Evolutionary conservation across 768 basidiomycete genomes (phyloP).

Genomic region (Lentinula aciculospora): DNA sequence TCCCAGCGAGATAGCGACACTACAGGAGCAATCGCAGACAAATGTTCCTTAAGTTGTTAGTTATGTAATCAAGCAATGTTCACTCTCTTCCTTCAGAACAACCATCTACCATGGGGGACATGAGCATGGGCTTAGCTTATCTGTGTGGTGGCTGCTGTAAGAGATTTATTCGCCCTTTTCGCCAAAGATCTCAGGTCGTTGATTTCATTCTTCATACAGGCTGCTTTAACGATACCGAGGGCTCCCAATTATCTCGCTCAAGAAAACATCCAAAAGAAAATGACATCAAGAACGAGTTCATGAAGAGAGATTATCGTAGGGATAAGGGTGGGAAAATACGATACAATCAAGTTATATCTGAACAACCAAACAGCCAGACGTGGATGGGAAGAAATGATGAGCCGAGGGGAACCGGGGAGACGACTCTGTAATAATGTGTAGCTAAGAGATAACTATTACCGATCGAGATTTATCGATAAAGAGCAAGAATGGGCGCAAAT

Average conservation of each 20-base stretch:
- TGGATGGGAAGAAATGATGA: neutral
- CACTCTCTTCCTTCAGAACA: too few species aligned
- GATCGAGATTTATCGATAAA: too few species aligned
- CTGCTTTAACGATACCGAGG: neutral
- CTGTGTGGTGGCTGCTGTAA: conserved; percentile 1
- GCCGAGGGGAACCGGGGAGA: too few species aligned
- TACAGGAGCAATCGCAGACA: too few species aligned
- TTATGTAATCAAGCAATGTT: too few species aligned
- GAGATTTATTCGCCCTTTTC: neutral
- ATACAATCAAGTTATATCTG: neutral
- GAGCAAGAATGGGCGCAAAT: too few species aligned
- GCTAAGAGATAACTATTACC: too few species aligned
- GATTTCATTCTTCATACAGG: neutral
- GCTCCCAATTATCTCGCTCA: neutral
- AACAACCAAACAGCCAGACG: neutral
- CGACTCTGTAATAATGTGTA: too few species aligned
- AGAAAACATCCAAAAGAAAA: conserved; percentile 1
- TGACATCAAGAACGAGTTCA: neutral
- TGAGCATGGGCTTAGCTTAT: neutral
- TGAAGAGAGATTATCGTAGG: neutral
- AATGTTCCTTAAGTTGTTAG: too few species aligned
- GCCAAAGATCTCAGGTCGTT: neutral
- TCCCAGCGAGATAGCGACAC: neutral
- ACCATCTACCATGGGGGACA: neutral
- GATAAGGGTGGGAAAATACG: neutral